Base-by-base conservation (phyloP, 805 yeast genomes). In the Wickerhamiella bombiphila region DNA sequence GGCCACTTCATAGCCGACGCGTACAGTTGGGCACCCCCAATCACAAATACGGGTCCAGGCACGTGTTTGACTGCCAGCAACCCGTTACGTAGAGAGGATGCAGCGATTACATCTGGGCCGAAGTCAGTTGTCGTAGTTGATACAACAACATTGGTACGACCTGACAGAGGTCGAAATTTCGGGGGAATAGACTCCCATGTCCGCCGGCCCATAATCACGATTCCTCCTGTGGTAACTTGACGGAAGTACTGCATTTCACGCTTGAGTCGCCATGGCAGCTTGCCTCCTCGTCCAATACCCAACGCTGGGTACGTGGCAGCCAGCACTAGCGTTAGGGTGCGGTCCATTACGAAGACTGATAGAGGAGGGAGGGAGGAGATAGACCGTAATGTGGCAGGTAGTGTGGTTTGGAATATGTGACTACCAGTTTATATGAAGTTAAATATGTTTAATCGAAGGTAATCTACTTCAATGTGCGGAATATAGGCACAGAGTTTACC, bases 111-210 rank as follows among this genome's bases (percentile, higher is more conserved):
- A 5, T 40, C 47, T 1, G 40, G 44, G 15, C 42, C 50, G 7
- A 46, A 46, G 2, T 42, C 36, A 3, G 54, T 42, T 2, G 28
- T 15, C 3, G 44, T 32, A 32, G 55, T 53, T 19, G 93, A 78
- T 8, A 91, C 59, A 0, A 91, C 73, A 11, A 85, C 72, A 55
- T 91, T 91, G 20, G 73, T 40, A 40, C 98, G 67, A 35, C 65
- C 72, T 2, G 77, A 76, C 32, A 91, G 64, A 0, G 98, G 98
- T 44, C 94, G 65, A 59, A 83, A 91, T 53, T 69, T 75, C 1
- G 58, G 43, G 0, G 98, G 97, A 22, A 91, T 86, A 5, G 94
- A 80, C 22, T 85, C 91, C 94, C 96, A 91, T 2, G 97, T 88
- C 53, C 76, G 80, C 42, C 96, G 68, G 11, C 98, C 98, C 98